These are phyloP conservation scores for Saccharomyces hybrid DNA, from an alignment of 1,139 yeast species.

Conservation along the genomic window DNA sequence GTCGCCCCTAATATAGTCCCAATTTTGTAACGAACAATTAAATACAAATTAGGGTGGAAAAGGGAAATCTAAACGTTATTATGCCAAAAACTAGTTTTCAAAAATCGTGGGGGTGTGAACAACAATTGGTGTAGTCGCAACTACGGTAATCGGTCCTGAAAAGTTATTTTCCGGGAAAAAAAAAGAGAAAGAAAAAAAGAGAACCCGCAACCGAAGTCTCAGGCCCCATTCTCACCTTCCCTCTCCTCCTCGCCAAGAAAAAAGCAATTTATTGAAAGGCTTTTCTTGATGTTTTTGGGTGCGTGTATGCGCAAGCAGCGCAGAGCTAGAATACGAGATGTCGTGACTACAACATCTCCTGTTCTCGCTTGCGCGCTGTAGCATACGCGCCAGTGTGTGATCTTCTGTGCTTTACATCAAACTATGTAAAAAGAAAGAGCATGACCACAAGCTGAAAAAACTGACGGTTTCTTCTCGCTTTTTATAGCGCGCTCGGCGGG, in stretches of 20 bases:
- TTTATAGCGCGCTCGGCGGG: too few relatives aligned
- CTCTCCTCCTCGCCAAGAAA: neutral
- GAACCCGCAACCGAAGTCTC: neutral
- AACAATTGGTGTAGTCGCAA: conserved; percentile 14
- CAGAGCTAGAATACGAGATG: neutral
- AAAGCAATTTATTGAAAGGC: conserved; percentile 5
- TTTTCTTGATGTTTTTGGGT: conserved; percentile 1
- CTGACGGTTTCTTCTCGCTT: too few relatives aligned
- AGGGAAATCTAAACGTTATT: conserved; percentile 6
- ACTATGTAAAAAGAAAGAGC: too few relatives aligned
- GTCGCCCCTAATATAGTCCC: neutral
- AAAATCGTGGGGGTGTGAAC: conserved; percentile 8
- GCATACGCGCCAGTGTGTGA: neutral
- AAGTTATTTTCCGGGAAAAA: neutral
- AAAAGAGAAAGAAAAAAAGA: neutral
- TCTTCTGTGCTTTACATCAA: too few relatives aligned
- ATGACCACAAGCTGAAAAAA: too few relatives aligned
- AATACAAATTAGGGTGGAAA: conserved; percentile 1
- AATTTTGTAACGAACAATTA: neutral
- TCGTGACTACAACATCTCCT: neutral
- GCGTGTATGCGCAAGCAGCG: neutral
- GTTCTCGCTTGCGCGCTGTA: neutral
- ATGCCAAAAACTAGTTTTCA: conserved; percentile 13
- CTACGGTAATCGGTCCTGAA: conserved; percentile 11
- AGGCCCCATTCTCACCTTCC: neutral